Evolutionary conservation across 75 land plant genomes (phyloP).

Genomic region (Cryptomeria japonica): DNA sequence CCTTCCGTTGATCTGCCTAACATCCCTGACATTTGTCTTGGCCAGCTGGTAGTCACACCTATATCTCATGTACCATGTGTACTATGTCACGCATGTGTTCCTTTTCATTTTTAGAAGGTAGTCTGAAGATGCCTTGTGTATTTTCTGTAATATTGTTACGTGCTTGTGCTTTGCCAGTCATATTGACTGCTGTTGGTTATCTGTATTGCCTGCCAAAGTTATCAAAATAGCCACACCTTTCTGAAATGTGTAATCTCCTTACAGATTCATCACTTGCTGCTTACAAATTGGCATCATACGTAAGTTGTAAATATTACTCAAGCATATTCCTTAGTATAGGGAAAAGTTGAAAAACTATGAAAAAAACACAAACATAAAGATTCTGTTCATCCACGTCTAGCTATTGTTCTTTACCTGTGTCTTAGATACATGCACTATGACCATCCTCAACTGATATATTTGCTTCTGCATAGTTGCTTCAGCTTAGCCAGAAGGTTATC

Average conservation of each 20-base stretch:
- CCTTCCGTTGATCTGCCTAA: background rate
- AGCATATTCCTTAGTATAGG: background rate
- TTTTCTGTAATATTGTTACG: background rate
- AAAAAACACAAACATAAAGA: background rate
- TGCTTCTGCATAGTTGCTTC: background rate
- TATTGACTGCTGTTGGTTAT: background rate
- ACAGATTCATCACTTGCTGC: background rate
- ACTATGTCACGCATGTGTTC: background rate
- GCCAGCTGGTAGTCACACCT: background rate
- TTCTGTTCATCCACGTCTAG: background rate
- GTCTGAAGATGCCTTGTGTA: background rate
- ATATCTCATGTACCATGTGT: background rate
- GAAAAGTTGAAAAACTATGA: background rate
- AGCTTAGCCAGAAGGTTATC: background rate
- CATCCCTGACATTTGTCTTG: background rate
- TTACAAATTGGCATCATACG: background rate
- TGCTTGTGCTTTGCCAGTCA: background rate
- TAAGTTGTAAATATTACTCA: background rate
- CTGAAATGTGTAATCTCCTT: background rate
- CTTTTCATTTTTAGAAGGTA: background rate
- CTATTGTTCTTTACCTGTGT: background rate
- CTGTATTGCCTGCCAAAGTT: background rate
- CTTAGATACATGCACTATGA: background rate
- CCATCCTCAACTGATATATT: background rate
- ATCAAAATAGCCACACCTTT: background rate